Evolutionary conservation across 805 yeast genomes (phyloP).

Genomic region (Wickerhamomyces strasburgensis): DNA sequence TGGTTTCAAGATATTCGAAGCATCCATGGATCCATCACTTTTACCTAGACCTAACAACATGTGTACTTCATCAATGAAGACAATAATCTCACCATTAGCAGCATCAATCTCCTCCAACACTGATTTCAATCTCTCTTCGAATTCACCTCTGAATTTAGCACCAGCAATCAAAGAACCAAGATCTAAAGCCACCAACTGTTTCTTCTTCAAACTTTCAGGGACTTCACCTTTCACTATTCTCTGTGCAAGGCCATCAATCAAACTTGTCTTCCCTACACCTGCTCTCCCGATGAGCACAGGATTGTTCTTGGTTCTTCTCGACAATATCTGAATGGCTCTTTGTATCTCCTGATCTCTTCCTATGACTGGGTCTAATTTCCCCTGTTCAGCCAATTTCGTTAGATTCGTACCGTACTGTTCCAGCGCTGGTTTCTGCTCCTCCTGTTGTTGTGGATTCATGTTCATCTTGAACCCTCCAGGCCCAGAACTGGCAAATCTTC

Average conservation of each 20-base stretch:
- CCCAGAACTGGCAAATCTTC: slow-evolving; percentile 9
- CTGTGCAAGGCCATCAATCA: slow-evolving; percentile 95
- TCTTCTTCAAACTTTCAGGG: slow-evolving; percentile 88
- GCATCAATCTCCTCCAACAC: slow-evolving; percentile 82
- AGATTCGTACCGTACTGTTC: slow-evolving; percentile 82
- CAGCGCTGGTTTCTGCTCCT: slow-evolving; percentile 61
- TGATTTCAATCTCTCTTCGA: slow-evolving; percentile 81
- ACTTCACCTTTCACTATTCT: slow-evolving; percentile 88
- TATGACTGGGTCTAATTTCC: slow-evolving; percentile 92
- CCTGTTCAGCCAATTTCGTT: slow-evolving; percentile 81
- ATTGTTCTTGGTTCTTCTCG: slow-evolving; percentile 90
- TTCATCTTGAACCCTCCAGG: slow-evolving; percentile 24
- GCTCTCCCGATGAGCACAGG: slow-evolving; percentile 95
- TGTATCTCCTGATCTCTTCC: slow-evolving; percentile 95
- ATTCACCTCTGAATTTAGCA: slow-evolving; percentile 94
- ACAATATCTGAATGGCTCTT: slow-evolving; percentile 85
- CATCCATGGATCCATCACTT: slow-evolving; percentile 93
- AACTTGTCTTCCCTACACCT: slow-evolving; percentile 97
- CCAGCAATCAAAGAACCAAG: slow-evolving; percentile 89
- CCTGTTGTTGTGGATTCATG: slow-evolving; percentile 39
- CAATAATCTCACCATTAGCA: slow-evolving; percentile 66
- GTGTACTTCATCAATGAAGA: slow-evolving; percentile 90
- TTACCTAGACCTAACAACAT: slow-evolving; percentile 86
- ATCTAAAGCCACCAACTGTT: slow-evolving; percentile 78
- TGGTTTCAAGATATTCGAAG: slow-evolving; percentile 88